Base-by-base conservation (phyloP, 179 eudicot genomes). In the Beta macrorhiza region DNA sequence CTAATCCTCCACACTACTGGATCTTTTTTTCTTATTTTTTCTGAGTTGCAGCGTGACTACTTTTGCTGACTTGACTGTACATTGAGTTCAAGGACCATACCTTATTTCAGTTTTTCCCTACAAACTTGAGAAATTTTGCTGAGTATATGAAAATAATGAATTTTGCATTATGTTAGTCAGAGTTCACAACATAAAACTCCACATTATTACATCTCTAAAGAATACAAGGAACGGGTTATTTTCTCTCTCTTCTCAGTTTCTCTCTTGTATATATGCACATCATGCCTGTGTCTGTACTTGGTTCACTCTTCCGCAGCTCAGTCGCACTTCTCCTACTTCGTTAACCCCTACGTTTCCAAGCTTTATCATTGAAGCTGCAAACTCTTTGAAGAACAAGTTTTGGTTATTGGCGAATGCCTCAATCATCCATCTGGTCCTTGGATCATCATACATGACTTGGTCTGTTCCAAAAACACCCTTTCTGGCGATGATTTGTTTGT, bases 381-480 rank as follows among this genome's bases (percentile, higher is more conserved):
- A 92, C 44, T 87, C 93, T 37, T 53, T 55, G 80, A 89, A 89
- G 85, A 92, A 91, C 84, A 86, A 69, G 69, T 51, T 81, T 67
- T 91, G 78, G 64, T 89, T 90, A 53, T 82, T 84, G 22, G 97
- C 89, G 57, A 73, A 91, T 44, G 90, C 81, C 70, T 89, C 87
- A 11, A 90, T 91, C 45, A 89, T 75, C 76, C 59, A 51, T 71
- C 71, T 85, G 10, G 92, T 91, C 88, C 91, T 86, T 56, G 52
- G 72, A 80, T 91, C 92, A 25, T 65, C 68, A 32, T 80, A 73
- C 82, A 91, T 62, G 7, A 84, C 80, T 79, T 93, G 91, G 74
- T 93, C 95, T 17, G 97, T 91, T 20, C 70, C 78, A 64, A 91
- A 90, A 58, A 93, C 89, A 8, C 93, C 91, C 77, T 89, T 84